Base-by-base conservation (phyloP, 495 filamentous ascomycete genomes). In the Tuber magnatum region DNA sequence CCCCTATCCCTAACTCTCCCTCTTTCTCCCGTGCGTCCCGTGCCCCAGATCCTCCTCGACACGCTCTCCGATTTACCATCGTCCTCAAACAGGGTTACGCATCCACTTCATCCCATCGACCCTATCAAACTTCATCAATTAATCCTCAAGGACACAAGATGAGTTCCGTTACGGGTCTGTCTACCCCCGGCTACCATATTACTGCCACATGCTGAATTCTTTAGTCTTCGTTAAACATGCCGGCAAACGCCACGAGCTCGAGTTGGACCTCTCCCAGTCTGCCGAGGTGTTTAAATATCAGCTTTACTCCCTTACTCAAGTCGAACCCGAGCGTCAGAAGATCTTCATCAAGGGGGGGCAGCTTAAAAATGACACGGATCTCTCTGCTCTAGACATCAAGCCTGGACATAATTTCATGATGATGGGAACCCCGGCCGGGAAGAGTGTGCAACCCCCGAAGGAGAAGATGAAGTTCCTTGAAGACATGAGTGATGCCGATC, bases 401-500 rank as follows among this genome's bases (percentile, higher is more conserved):
- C 87, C 92, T 12, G 91, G 92, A 70, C 92, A 96, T 81, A 89
- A 86, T 9, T 93, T 98, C 83, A 96, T 96, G 91, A 96, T 99
- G 92, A 92, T 99, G 90, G 95, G 96, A 24, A 97, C 93, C 3
- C 92, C 95, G 3, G 89, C 91, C 22, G 85, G 84, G 38, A 84
- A 81, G 70, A 84, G 82, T 22, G 85, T 97, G 70, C 88, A 88
- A 74, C 87, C 90, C 39, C 96, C 96, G 12, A 93, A 91, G 78
- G 92, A 97, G 83, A 87, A 87, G 76, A 87, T 93, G 81, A 93
- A 91, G 84, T 99, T 99, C 80, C 83, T 97, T 78, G 95, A 99
- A 83, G 95, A 99, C 83, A 97, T 99, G 95, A 97, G 94, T 7
- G 95, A 95, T 81, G 94, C 94, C 38, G 94, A 99, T 83, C 89